Percentiles rank a stretch among this genome's conserved stretches.
phyloP scores from a whole-genome alignment of 2,329 filamentous ascomycete genomes.

The Aspergillus uvarum region DNA sequence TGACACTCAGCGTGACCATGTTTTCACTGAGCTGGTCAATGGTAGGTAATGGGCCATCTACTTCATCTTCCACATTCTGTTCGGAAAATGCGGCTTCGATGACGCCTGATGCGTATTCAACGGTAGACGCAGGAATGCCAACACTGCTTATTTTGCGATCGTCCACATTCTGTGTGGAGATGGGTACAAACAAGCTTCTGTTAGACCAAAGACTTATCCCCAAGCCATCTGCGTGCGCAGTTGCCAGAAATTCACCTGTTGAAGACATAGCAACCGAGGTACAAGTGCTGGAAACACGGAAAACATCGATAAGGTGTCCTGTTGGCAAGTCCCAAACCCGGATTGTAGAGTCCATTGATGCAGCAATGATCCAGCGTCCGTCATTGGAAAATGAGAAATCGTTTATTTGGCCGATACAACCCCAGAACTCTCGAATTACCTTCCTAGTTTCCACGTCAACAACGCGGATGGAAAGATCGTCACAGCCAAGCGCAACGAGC shows the following conservation, averaged over 20 bases:
- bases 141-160: slow-evolving; percentile 70
- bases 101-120: slow-evolving; percentile 73
- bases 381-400: slow-evolving; percentile 90
- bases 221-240: slow-evolving; percentile 75
- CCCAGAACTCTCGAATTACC: slow-evolving; percentile 90
- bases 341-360: slow-evolving; percentile 75
- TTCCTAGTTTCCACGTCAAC: slow-evolving; percentile 88
- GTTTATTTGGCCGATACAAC: slow-evolving; percentile 69
- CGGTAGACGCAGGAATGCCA: slow-evolving; percentile 71
- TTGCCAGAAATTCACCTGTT: slow-evolving; percentile 92
- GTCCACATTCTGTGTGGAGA: slow-evolving; percentile 80
- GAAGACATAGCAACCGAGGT: slow-evolving; percentile 82
- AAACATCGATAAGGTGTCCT: slow-evolving; percentile 89
- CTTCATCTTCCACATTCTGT: slow-evolving; percentile 47
- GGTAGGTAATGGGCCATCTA: slow-evolving; percentile 54
- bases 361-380: slow-evolving; percentile 88
- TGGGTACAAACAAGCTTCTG: slow-evolving; percentile 82
- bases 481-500: slow-evolving; percentile 82
- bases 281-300: slow-evolving; percentile 75
- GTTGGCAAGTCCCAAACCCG: slow-evolving; percentile 95
- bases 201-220: slow-evolving; percentile 98
- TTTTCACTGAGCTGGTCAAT: slow-evolving; percentile 78
- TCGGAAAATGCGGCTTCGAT: slow-evolving; percentile 74
- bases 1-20: slow-evolving; percentile 83
- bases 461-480: slow-evolving; percentile 82